Evolutionary conservation across 169 alveolate genomes (phyloP), one percentile per base, ranked within the genome.

Genomic region (Eimeria maxima): DNA sequence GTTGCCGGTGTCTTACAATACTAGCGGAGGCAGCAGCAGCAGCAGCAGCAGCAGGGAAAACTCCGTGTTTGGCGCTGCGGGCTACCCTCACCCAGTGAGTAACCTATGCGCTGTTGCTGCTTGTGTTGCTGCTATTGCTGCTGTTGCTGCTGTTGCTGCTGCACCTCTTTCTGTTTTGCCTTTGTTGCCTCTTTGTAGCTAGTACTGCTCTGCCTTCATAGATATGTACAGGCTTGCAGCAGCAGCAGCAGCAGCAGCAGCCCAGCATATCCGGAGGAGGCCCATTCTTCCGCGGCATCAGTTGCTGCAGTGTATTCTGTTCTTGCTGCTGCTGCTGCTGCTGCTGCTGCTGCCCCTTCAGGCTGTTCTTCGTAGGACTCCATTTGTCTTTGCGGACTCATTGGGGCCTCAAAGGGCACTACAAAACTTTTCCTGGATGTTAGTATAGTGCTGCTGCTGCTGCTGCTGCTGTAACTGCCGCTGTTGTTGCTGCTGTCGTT

Each of bases 1-100:
- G 89, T 20, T 80, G 89, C 89, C 89, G 63, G 5, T 80, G 60
- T 44, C 89, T 80, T 11, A 80, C 89, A 22, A 18, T 29, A 16
- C 69, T 80, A 47, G 89, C 89, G 8, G 89, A 80, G 20, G 89
- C 89, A 80, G 89, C 89, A 80, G 89, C 63, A 80, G 69, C 89
- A 47, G 89, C 89, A 50, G 89, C 89, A 4, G 89, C 89, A 22
- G 69, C 89, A 45, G 89, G 69, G 22, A 33, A 7, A 18, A 18
- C 63, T 44, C 63, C 63, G 89, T 80, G 89, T 27, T 47, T 80
- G 38, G 22, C 69, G n/a, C 29, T 80, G 45, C 89, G 89, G 24
- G 57, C 89, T 22, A 44, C 67, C 16, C 89, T 80, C 44, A 80
- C 89, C 45, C 89, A 80, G 89, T 80, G 63, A 20, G 89, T 29